phyloP scores from a whole-genome alignment of 2,329 filamentous ascomycete genomes.

The Gaeumannomyces tritici region DNA sequence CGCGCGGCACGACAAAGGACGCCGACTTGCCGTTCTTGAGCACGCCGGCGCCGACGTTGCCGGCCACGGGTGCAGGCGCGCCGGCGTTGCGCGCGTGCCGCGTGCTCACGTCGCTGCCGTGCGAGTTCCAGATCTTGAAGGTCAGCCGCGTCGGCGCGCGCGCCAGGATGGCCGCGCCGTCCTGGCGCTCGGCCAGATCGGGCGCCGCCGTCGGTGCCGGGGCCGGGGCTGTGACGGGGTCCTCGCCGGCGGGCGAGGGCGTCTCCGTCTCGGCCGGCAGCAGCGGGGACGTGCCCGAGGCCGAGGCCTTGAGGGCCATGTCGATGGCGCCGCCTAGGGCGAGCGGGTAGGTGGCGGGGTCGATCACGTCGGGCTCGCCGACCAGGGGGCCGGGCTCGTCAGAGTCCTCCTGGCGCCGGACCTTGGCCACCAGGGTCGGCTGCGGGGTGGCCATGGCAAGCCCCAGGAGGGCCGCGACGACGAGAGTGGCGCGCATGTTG shows the following conservation, averaged over 20 bases:
- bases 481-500: neutral
- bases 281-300: neutral
- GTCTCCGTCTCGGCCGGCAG: neutral
- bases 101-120: neutral
- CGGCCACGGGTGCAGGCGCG: neutral
- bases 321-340: constrained; percentile 3
- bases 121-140: neutral
- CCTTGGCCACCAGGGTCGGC: neutral
- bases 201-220: neutral
- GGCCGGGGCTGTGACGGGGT: neutral
- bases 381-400: neutral
- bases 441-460: neutral
- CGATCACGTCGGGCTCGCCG: neutral
- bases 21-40: neutral
- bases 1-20: neutral
- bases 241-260: neutral
- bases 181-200: neutral
- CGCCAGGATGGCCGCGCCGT: neutral
- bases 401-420: neutral
- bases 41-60: neutral
- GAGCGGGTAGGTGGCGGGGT: neutral
- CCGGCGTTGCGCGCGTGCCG: neutral
- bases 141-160: neutral
- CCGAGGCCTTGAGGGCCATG: neutral
- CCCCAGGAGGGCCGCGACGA: neutral